These are phyloP conservation scores for Ambrosia hybrid DNA, from an alignment of 140 eudicot species.

Conservation along the genomic window DNA sequence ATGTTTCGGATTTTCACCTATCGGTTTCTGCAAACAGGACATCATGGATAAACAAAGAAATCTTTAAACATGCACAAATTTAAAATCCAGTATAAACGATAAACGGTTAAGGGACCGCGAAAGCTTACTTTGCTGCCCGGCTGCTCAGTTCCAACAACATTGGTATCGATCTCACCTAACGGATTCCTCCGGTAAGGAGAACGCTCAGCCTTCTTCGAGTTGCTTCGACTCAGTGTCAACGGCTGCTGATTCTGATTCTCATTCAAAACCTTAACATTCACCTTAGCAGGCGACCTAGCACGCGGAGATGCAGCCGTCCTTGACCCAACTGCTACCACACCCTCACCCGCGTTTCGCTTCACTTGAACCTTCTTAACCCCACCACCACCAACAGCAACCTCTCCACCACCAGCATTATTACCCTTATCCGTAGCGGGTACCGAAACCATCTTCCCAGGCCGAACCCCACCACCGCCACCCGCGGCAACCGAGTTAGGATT, in stretches of 20 bases:
- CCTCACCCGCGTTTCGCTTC: constrained; percentile 72
- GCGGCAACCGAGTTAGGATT: constrained; percentile 19
- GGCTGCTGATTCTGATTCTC: constrained; percentile 57
- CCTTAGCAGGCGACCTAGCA: constrained; percentile 76
- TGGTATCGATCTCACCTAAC: constrained; percentile 72
- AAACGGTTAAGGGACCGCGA: background rate
- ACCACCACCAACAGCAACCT: constrained; percentile 33
- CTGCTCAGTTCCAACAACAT: constrained; percentile 37
- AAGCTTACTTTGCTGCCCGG: constrained; percentile 29
- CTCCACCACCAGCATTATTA: constrained; percentile 40
- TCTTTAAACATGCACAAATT: background rate
- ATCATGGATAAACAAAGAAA: background rate
- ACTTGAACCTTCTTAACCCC: constrained; percentile 68
- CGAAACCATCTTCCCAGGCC: constrained; percentile 93
- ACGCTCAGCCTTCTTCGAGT: constrained; percentile 80
- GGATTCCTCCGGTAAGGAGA: constrained; percentile 91
- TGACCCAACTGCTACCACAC: background rate
- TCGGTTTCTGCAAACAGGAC: constrained; percentile 37
- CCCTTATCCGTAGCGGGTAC: constrained; percentile 88
- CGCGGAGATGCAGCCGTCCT: constrained; percentile 68
- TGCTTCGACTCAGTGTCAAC: constrained; percentile 50
- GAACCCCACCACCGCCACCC: constrained; percentile 5
- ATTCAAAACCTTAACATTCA: constrained; percentile 38
- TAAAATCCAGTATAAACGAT: background rate
- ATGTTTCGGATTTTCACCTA: constrained; percentile 39